Conservation (phyloP, 2,329 filamentous ascomycete species). For the Fusarium subtropicale region DNA sequence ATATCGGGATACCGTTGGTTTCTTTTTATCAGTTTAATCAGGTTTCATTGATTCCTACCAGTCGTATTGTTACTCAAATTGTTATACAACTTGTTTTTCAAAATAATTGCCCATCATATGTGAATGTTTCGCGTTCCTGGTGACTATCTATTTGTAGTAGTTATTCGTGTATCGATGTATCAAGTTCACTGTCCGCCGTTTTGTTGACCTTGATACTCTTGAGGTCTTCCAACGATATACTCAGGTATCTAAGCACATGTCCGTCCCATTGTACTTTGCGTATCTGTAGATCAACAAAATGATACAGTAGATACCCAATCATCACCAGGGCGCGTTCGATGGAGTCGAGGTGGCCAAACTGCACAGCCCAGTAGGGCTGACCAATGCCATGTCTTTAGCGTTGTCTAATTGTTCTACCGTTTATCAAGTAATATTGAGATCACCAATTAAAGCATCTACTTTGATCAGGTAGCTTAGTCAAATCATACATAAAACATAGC, state of each 20-base stretch:
- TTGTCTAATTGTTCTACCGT: background rate
- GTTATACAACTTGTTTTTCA: slow-evolving; percentile 24
- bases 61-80: background rate
- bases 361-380: slow-evolving; percentile 10
- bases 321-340: background rate
- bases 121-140: background rate
- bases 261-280: background rate
- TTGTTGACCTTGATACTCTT: background rate
- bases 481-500: background rate
- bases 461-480: slow-evolving; percentile 6
- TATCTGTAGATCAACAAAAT: background rate
- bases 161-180: background rate
- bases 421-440: background rate
- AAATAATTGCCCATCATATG: background rate
- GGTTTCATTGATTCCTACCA: slow-evolving; percentile 26
- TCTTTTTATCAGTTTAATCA: slow-evolving; percentile 33
- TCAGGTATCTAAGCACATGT: too few species aligned
- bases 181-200: background rate
- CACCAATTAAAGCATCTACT: background rate
- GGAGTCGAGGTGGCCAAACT: background rate
- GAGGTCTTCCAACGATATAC: background rate
- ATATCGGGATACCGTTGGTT: slow-evolving; percentile 34
- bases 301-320: background rate
- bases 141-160: background rate
- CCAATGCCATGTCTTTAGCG: background rate